phyloP scores from a whole-genome alignment of 1,139 yeast genomes.

The Taphrina sp. region DNA sequence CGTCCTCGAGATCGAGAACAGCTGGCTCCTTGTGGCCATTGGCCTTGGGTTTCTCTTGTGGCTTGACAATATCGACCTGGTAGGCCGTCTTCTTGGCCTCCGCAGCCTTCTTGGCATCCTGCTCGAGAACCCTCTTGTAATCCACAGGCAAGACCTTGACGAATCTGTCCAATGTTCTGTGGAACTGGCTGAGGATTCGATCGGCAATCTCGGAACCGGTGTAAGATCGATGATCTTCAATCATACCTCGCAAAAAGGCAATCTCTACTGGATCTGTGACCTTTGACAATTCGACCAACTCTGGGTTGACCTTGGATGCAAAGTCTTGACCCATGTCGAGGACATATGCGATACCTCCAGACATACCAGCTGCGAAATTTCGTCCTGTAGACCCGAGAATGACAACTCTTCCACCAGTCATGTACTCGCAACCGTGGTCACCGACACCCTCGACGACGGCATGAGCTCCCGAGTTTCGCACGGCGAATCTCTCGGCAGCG shows the following conservation, averaged over 20 bases:
- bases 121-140: conserved; percentile 83
- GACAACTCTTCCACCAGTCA: conserved; percentile 98
- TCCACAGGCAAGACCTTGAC: conserved; percentile 92
- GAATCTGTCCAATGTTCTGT: conserved; percentile 80
- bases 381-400: conserved; percentile 90
- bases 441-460: conserved; percentile 97
- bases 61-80: conserved; percentile 34
- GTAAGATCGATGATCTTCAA: conserved; percentile 93
- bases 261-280: conserved; percentile 86
- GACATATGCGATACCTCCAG: conserved; percentile 98
- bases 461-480: conserved; percentile 96
- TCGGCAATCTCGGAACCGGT: conserved; percentile 90
- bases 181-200: conserved; percentile 77
- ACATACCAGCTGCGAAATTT: conserved; percentile 98
- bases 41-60: conserved; percentile 48
- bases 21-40: conserved; percentile 82
- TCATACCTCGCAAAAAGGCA: conserved; percentile 87
- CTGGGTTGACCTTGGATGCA: conserved; percentile 71
- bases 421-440: conserved; percentile 98
- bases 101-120: conserved; percentile 65
- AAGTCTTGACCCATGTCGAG: conserved; percentile 94
- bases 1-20: conserved; percentile 85
- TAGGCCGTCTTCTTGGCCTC: conserved; percentile 56
- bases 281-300: conserved; percentile 74
- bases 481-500: conserved; percentile 98